Evolutionary conservation across 768 basidiomycete genomes (phyloP).

Genomic region (Naganishia antarctica): DNA sequence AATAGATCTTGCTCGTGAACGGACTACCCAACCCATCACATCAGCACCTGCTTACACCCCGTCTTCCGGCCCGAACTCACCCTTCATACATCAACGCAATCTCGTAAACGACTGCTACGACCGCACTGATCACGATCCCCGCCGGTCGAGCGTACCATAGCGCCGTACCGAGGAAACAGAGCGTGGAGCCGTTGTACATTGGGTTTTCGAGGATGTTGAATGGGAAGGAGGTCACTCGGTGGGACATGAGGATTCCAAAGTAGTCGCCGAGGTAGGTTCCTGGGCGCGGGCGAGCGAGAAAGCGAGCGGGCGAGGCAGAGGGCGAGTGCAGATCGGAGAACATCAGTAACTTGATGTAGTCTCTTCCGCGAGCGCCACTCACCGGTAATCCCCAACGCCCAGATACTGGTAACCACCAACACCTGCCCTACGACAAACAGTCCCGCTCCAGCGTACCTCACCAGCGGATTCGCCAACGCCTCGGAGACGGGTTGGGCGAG

Average conservation of each 20-base stretch:
- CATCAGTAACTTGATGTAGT: no score
- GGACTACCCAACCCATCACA: conserved; percentile 41
- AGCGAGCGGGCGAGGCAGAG: background rate
- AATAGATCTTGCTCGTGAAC: conserved; percentile 54
- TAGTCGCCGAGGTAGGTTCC: conserved; percentile 66
- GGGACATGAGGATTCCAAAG: conserved; percentile 60
- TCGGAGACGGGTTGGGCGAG: conserved; percentile 66
- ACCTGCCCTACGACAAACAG: conserved; percentile 70
- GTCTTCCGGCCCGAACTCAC: conserved; percentile 53
- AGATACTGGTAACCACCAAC: conserved; percentile 84
- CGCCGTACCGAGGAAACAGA: conserved; percentile 80
- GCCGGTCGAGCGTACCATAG: conserved; percentile 67
- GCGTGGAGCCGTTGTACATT: conserved; percentile 93
- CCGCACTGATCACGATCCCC: conserved; percentile 70
- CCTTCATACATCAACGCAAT: conserved; percentile 85
- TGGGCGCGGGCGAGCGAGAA: conserved; percentile 10
- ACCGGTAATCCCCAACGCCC: conserved; percentile 81
- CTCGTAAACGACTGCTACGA: conserved; percentile 77
- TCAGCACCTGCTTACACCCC: background rate
- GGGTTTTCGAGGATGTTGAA: conserved; percentile 89
- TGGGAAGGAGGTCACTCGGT: conserved; percentile 89
- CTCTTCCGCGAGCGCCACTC: background rate
- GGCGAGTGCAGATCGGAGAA: no score
- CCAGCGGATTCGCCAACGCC: conserved; percentile 63
- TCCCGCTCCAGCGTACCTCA: conserved; percentile 54